phyloP scores from a whole-genome alignment of 352 stramenopile species.

The Globisporangium apiculatum region DNA sequence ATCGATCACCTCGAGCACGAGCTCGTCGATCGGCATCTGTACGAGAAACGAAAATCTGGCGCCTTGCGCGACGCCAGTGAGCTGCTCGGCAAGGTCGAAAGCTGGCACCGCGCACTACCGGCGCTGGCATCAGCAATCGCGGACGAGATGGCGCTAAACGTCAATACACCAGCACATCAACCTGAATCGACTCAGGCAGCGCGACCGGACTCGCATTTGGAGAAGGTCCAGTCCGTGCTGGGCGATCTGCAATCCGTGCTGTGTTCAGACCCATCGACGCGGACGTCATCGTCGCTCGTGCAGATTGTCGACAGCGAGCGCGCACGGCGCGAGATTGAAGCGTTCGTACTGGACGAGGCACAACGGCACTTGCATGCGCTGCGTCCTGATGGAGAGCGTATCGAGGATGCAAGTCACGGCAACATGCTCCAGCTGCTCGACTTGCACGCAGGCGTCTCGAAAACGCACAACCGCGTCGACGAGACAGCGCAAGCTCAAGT shows the following conservation, averaged over 20 bases:
- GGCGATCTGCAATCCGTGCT: conserved; percentile 32
- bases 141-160: conserved; percentile 22
- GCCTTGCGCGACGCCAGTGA: conserved; percentile 9
- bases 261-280: conserved; percentile 29
- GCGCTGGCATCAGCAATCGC: conserved; percentile 26
- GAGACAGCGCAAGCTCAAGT: conserved; percentile 24
- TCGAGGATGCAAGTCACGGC: background rate
- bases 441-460: conserved; percentile 31
- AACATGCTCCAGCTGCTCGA: conserved; percentile 22
- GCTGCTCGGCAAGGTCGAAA: conserved; percentile 30
- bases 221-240: conserved; percentile 24
- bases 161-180: conserved; percentile 8
- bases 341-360: conserved; percentile 37
- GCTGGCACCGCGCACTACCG: conserved; percentile 23
- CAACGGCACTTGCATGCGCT: conserved; percentile 23
- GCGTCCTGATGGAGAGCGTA: background rate
- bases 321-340: conserved; percentile 43
- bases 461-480: conserved; percentile 50
- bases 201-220: conserved; percentile 17
- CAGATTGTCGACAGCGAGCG: conserved; percentile 40
- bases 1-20: conserved; percentile 40
- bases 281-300: conserved; percentile 45
- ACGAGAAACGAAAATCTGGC: conserved; percentile 11
- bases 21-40: conserved; percentile 14
- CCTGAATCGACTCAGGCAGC: conserved; percentile 12